Percentiles rank a stretch among this genome's conserved stretches.
Evolutionary conservation across 169 alveolate genomes (phyloP).

Genomic region (Fabrea salina): DNA sequence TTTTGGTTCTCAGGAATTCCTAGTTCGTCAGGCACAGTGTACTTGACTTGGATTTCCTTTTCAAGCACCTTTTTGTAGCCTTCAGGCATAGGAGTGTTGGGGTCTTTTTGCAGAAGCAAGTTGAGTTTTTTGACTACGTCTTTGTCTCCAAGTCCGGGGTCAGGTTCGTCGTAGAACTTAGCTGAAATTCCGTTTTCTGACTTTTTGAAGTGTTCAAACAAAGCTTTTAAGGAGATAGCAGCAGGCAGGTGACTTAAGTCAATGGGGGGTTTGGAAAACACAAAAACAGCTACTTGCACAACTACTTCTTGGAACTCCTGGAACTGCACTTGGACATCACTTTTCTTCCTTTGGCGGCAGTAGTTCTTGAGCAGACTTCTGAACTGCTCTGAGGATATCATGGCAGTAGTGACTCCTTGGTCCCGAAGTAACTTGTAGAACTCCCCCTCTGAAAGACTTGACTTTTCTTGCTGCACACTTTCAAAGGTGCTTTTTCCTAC

Average conservation of each 20-base stretch:
- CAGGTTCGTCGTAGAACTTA: slow-evolving; percentile 31
- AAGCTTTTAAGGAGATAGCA: slow-evolving; percentile 4
- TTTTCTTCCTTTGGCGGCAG: neutral
- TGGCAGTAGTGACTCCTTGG: neutral
- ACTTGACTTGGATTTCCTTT: slow-evolving; percentile 4
- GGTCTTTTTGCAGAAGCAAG: slow-evolving; percentile 6
- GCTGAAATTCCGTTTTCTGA: slow-evolving; percentile 7
- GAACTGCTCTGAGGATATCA: slow-evolving; percentile 23
- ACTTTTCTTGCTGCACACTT: neutral
- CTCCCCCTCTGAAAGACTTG: neutral
- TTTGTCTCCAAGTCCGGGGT: slow-evolving; percentile 33
- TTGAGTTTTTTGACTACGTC: slow-evolving; percentile 21
- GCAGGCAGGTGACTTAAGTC: slow-evolving; percentile 6
- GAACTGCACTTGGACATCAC: neutral
- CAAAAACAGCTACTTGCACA: slow-evolving; percentile 18
- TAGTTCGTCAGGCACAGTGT: neutral
- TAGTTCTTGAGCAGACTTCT: neutral
- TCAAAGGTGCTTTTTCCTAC: slow-evolving; percentile 19
- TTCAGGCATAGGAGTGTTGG: slow-evolving; percentile 1
- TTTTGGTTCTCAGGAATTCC: slow-evolving; percentile 6
- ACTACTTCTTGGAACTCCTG: slow-evolving; percentile 7
- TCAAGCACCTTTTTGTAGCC: slow-evolving; percentile 28
- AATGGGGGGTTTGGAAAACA: slow-evolving; percentile 15
- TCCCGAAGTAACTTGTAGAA: slow-evolving; percentile 23
- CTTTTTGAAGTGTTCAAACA: slow-evolving; percentile 6